A percentile compares a stretch with the other conserved stretches of the same genome.
phyloP scores from a whole-genome alignment of 345 rosid genomes.

The Rubroshorea leprosula region DNA sequence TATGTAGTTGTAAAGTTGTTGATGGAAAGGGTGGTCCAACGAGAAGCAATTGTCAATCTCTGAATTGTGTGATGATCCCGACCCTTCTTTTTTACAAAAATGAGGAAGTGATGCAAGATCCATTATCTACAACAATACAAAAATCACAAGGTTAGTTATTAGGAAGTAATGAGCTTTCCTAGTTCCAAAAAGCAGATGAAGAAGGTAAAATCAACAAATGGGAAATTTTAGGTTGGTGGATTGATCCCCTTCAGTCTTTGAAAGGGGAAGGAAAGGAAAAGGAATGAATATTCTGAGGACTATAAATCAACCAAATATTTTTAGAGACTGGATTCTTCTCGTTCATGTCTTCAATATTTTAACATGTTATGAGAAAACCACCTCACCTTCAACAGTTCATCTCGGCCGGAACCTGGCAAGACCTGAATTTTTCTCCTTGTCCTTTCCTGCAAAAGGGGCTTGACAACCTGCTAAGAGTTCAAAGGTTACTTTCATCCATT shows the following conservation, averaged over 20 bases:
- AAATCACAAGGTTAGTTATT: constrained; percentile 6
- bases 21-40: constrained; percentile 80
- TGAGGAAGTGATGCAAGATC: constrained; percentile 79
- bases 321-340: background rate
- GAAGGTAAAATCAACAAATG: too few species aligned
- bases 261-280: too few species aligned
- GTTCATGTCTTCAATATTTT: constrained; percentile 1
- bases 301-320: background rate
- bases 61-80: constrained; percentile 65
- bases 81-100: constrained; percentile 79
- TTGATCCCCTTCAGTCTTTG: too few species aligned
- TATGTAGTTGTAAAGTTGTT: constrained; percentile 76
- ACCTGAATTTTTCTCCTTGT: constrained; percentile 79
- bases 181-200: background rate
- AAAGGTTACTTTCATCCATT: constrained; percentile 3
- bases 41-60: constrained; percentile 50
- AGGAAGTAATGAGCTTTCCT: background rate
- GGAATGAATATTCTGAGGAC: too few species aligned
- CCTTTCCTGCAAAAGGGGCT: constrained; percentile 92
- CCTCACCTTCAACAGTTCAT: constrained; percentile 75
- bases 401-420: constrained; percentile 66
- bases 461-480: constrained; percentile 60
- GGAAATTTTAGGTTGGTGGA: too few species aligned
- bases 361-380: constrained; percentile 6
- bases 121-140: constrained; percentile 57